Base-by-base conservation (phyloP, 495 filamentous ascomycete species). In the Eremomyces bilateralis region DNA sequence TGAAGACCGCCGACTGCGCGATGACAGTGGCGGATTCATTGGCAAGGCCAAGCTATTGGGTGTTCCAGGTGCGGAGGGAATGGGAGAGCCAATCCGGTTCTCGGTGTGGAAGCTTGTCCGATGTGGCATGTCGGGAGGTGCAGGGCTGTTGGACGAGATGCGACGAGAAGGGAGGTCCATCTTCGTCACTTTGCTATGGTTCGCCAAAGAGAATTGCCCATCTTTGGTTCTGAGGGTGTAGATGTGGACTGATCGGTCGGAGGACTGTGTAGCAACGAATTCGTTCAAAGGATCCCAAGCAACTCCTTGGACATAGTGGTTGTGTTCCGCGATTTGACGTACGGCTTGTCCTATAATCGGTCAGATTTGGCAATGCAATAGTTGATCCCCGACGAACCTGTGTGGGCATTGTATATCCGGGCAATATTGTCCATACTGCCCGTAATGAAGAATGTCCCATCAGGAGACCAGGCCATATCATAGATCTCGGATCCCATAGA, bases 361-460 rank as follows among this genome's bases (percentile, higher is more conserved):
- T 27, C 24, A 27, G 6, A 19, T 28, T 20, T 28, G 24, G 12
- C 4, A 28, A 20, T 22, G 36, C 38, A 40, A 17, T 17, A 33
- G 18, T 37, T 29, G 11, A 3, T n/a, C 0, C 10, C 20, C 8
- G 8, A 20, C 68, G 25, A 56, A 91, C 88, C 88, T 40, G 76
- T 91, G 38, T 80, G 73, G 33, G 85, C 82, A 54, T 92, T 91
- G 62, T 93, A 95, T 40, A 99, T 94, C 29, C 88, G 64, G 31
- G 90, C 84, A 48, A 95, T 71, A 53, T 99, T 99, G 56, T 99
- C 88, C 84, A 94, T 95, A 54, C 90, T 95, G 3, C 88, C 88
- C 15, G 84, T 93, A 42, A 99, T 93, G 59, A 95, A 91, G 58
- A 84, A 93, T 20, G 78, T 64, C 16, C 80, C 85, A 59, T 99